Percentiles rank a stretch among this genome's conserved stretches.
Conservation (phyloP, 495 filamentous ascomycete species). For the Geoglossum glabrum region DNA sequence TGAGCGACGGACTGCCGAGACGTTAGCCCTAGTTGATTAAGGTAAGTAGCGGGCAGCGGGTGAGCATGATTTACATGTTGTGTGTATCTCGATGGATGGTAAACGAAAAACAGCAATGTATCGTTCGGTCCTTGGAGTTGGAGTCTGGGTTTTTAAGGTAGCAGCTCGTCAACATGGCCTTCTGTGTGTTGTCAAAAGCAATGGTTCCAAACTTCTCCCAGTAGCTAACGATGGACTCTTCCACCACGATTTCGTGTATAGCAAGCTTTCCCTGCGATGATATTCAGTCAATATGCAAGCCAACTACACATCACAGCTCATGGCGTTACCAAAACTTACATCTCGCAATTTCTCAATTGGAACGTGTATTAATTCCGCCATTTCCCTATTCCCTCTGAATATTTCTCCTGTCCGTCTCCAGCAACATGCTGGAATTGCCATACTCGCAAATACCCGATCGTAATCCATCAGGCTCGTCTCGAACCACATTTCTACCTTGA, state of each 20-base stretch:
- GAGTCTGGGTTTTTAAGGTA: slow-evolving; percentile 71
- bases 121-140: slow-evolving; percentile 45
- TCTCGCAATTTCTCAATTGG: slow-evolving; percentile 80
- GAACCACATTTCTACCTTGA: slow-evolving; percentile 97
- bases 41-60: no score
- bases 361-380: slow-evolving; percentile 91
- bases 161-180: slow-evolving; percentile 89
- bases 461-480: slow-evolving; percentile 89
- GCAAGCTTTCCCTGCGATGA: slow-evolving; percentile 65
- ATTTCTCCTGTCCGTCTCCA: slow-evolving; percentile 96
- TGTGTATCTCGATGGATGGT: slow-evolving; percentile 85
- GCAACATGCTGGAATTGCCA: slow-evolving; percentile 95
- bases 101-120: slow-evolving; percentile 94
- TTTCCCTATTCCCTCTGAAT: slow-evolving; percentile 93
- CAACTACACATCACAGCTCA: not conserved
- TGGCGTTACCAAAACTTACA: slow-evolving; percentile 31
- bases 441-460: slow-evolving; percentile 93
- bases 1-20: slow-evolving; percentile 59
- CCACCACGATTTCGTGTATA: slow-evolving; percentile 85
- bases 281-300: not conserved
- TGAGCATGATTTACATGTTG: slow-evolving; percentile 57
- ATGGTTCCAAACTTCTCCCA: slow-evolving; percentile 99
- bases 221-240: slow-evolving; percentile 86
- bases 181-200: slow-evolving; percentile 88
- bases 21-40: slow-evolving; percentile 5